A percentile compares a stretch with the other conserved stretches of the same genome.
Evolutionary conservation across 163 green algal genomes (phyloP).

Genomic region (Prototheca wickerhamii): DNA sequence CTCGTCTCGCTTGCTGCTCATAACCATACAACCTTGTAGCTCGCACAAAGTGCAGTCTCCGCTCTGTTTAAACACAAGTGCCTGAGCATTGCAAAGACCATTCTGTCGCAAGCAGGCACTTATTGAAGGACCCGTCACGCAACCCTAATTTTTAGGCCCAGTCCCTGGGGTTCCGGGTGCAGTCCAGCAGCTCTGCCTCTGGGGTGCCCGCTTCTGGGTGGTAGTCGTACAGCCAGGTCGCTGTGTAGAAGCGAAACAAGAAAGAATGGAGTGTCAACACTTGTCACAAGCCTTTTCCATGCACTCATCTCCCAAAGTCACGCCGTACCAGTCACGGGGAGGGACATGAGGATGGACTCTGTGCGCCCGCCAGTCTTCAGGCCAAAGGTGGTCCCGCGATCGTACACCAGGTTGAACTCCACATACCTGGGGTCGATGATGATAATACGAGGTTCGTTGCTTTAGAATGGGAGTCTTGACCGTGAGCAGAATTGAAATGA

Average conservation of each 20-base stretch:
- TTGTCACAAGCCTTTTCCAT: neutral
- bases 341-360: slow-evolving; percentile 98
- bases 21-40: too few species aligned
- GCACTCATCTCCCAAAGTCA: slow-evolving; percentile 25
- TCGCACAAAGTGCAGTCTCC: too few species aligned
- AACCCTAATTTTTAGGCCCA: slow-evolving; percentile 49
- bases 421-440: slow-evolving; percentile 57
- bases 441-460: neutral
- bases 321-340: slow-evolving; percentile 67
- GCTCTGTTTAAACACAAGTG: too few species aligned
- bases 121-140: too few species aligned
- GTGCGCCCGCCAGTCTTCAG: slow-evolving; percentile 96
- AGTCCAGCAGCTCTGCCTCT: slow-evolving; percentile 80
- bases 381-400: slow-evolving; percentile 88
- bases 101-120: too few species aligned
- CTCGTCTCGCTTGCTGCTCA: too few species aligned
- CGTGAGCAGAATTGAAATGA: too few species aligned
- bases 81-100: too few species aligned
- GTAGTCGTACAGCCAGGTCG: slow-evolving; percentile 73
- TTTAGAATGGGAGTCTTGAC: neutral
- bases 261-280: neutral
- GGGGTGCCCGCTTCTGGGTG: slow-evolving; percentile 50
- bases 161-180: slow-evolving; percentile 48
- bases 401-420: slow-evolving; percentile 91
- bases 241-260: neutral